These are phyloP conservation scores for Botrytis squamosa DNA, from an alignment of 2,329 filamentous ascomycete genomes.

Conservation along the genomic window DNA sequence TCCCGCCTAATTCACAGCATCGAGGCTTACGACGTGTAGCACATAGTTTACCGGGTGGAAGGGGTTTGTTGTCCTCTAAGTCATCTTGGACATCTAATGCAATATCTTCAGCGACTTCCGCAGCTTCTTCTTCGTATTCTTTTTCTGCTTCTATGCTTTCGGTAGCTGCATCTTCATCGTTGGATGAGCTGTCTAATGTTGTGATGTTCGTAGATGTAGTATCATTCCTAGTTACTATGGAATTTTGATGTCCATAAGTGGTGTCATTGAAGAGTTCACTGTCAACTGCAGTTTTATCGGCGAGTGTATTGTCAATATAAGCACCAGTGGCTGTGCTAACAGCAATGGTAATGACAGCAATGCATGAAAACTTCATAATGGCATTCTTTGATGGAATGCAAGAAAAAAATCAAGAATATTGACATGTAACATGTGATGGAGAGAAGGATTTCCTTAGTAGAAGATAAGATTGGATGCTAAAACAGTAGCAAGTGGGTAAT, in stretches of 20 bases:
- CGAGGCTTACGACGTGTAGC: not conserved
- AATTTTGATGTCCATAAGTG: not conserved
- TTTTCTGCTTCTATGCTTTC: not conserved
- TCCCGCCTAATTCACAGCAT: constrained; percentile 1
- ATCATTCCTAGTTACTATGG: not conserved
- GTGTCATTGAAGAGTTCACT: not conserved
- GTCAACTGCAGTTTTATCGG: not conserved
- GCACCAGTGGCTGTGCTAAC: not conserved
- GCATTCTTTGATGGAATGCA: not conserved
- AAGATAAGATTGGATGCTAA: not conserved
- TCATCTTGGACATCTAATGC: not conserved
- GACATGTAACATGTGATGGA: not conserved
- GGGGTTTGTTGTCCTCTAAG: not conserved
- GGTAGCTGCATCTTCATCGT: not conserved
- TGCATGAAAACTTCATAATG: not conserved
- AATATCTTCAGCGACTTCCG: not conserved
- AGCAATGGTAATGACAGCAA: not conserved
- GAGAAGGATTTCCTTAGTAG: not conserved
- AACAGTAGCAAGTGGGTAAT: not conserved
- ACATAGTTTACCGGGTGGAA: not conserved
- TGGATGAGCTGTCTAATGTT: not conserved
- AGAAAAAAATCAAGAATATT: not conserved
- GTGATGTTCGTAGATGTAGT: not conserved
- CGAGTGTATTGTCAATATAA: not conserved
- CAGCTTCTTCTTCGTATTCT: not conserved